These are phyloP conservation scores for Cercospora sp. DNA, from an alignment of 2,329 filamentous ascomycete genomes.

Conservation along the genomic window DNA sequence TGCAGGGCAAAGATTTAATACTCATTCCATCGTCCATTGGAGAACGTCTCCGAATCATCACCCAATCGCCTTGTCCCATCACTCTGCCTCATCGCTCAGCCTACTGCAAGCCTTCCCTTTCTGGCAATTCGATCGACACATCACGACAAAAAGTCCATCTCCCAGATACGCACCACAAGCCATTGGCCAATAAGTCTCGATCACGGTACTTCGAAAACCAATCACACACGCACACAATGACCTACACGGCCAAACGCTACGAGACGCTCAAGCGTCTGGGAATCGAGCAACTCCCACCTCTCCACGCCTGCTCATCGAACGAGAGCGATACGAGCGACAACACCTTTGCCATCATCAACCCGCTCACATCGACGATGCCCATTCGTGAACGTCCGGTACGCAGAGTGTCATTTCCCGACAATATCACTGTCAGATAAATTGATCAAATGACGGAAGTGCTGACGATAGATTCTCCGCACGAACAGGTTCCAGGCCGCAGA, in stretches of 20 bases:
- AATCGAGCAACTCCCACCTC: constrained; percentile 35
- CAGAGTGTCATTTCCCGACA: background rate
- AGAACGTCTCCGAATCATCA: background rate
- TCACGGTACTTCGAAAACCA: background rate
- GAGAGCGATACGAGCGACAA: constrained; percentile 7
- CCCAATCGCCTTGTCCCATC: background rate
- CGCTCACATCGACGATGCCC: background rate
- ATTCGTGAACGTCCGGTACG: constrained; percentile 9
- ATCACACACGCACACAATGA: constrained; percentile 25
- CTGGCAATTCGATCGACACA: background rate
- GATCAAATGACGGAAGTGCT: background rate
- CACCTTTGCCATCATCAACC: background rate
- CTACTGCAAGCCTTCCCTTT: background rate
- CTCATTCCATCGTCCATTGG: background rate
- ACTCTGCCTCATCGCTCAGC: background rate
- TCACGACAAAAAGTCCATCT: background rate
- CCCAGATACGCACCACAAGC: constrained; percentile 10
- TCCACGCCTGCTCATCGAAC: constrained; percentile 11
- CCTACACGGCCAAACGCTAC: constrained; percentile 31
- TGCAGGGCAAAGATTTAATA: background rate
- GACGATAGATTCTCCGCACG: constrained; percentile 10
- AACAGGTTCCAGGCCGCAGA: constrained; percentile 37
- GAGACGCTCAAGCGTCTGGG: constrained; percentile 31
- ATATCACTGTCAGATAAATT: background rate
- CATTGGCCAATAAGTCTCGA: background rate